A percentile compares a stretch with the other conserved stretches of the same genome.
Evolutionary conservation across 176 grass and related monocot genomes (phyloP).

Genomic region (Zea luxurians): DNA sequence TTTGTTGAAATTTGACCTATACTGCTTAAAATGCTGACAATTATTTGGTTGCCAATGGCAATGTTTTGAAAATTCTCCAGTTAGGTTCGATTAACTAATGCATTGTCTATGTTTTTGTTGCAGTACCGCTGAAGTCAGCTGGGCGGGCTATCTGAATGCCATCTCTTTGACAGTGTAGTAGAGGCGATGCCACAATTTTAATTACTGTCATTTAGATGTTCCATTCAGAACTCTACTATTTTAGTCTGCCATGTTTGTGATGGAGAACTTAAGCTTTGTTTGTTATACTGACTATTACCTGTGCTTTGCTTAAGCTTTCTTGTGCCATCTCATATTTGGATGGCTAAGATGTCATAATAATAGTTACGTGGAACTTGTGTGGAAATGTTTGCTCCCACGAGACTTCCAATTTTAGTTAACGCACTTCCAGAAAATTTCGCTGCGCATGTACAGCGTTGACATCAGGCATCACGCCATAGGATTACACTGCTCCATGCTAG

Average conservation of each 20-base stretch:
- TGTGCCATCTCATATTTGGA: background rate
- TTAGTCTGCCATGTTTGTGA: background rate
- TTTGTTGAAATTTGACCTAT: too few species aligned
- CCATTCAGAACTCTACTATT: conserved; percentile 11
- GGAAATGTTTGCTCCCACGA: too few species aligned
- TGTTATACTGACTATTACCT: conserved; percentile 20
- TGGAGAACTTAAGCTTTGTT: conserved; percentile 13
- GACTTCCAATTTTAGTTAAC: too few species aligned
- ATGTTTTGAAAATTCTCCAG: background rate
- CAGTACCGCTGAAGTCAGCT: conserved; percentile 52
- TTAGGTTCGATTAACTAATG: background rate
- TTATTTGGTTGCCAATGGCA: background rate
- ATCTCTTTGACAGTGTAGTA: too few species aligned
- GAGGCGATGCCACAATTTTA: background rate
- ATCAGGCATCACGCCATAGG: too few species aligned
- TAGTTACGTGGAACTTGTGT: too few species aligned
- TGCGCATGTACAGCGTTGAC: too few species aligned
- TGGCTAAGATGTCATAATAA: too few species aligned
- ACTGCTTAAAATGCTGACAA: background rate
- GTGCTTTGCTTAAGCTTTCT: background rate
- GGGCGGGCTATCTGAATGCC: too few species aligned
- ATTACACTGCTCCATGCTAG: too few species aligned
- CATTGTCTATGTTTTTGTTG: background rate
- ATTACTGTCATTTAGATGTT: conserved; percentile 46
- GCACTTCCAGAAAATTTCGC: too few species aligned